A percentile compares a stretch with the other conserved stretches of the same genome.
Conservation (phyloP, 129 eudicot genomes). For the Erigeron canadensis region DNA sequence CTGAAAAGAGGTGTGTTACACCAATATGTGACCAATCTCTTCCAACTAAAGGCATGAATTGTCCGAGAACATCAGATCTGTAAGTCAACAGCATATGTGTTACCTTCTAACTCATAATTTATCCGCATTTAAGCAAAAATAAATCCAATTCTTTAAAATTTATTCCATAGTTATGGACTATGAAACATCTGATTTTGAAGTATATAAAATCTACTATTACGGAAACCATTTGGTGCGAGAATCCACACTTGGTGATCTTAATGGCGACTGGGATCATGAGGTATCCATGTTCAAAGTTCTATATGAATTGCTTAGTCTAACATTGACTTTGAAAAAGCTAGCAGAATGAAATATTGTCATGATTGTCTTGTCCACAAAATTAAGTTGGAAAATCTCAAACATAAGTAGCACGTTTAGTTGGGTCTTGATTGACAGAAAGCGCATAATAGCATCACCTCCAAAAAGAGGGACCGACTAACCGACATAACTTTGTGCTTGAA, state of each 20-base stretch:
- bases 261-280: neutral
- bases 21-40: slow-evolving; percentile 99
- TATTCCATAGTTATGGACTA: neutral
- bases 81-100: slow-evolving; percentile 8
- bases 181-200: neutral
- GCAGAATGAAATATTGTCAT: too few relatives aligned
- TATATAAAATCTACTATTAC: neutral
- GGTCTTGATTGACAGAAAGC: too few relatives aligned
- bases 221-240: neutral
- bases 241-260: neutral
- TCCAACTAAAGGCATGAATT: slow-evolving; percentile 98
- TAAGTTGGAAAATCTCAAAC: too few relatives aligned
- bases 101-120: neutral
- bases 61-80: slow-evolving; percentile 99
- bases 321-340: too few relatives aligned
- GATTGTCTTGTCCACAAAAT: too few relatives aligned
- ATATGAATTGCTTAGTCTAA: neutral
- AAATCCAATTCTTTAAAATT: neutral
- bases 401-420: too few relatives aligned
- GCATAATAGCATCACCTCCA: too few relatives aligned
- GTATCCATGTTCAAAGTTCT: slow-evolving; percentile 9
- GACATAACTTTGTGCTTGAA: too few relatives aligned
- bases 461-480: too few relatives aligned
- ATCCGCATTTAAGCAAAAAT: neutral
- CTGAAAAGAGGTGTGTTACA: slow-evolving; percentile 93